Percentiles rank a stretch among this genome's conserved stretches.
Conservation (phyloP, 257 asterid genomes). For the Solanum chaucha region DNA sequence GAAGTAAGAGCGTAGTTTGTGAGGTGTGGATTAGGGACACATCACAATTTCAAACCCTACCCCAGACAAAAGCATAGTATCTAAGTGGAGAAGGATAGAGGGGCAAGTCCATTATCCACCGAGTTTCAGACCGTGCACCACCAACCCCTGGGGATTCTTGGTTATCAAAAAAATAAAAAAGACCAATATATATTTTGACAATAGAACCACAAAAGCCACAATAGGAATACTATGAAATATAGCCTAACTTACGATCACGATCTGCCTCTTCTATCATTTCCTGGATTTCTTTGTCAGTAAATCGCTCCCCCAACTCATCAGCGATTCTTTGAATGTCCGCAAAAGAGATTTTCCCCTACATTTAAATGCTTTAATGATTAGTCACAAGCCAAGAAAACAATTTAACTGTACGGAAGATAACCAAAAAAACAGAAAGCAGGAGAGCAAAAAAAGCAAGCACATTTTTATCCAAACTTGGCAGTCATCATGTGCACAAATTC, state of each 20-base stretch:
- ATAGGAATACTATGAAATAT: neutral
- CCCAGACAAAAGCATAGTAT: neutral
- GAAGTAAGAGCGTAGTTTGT: neutral
- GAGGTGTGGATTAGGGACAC: neutral
- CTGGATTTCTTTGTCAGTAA: slow-evolving; percentile 66
- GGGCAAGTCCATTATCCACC: neutral
- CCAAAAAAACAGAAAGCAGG: neutral
- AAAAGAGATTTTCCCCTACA: slow-evolving; percentile 78
- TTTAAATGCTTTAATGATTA: neutral
- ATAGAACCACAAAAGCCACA: neutral
- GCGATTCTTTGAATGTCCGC: slow-evolving; percentile 87
- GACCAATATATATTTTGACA: neutral
- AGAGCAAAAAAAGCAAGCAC: slow-evolving; percentile 16
- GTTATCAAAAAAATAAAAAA: neutral
- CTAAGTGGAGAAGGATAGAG: neutral
- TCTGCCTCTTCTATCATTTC: slow-evolving; percentile 93
- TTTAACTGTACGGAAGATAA: neutral
- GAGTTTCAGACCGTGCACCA: neutral
- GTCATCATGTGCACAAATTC: slow-evolving; percentile 94
- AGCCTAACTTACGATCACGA: slow-evolving; percentile 68
- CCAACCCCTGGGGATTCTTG: neutral
- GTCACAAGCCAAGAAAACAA: slow-evolving; percentile 5
- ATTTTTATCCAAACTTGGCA: slow-evolving; percentile 81
- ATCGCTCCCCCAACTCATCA: slow-evolving; percentile 64
- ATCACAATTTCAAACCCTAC: neutral